Base-by-base conservation (phyloP, 1,284 basidiomycete species). In the Cryptococcus sp. region DNA sequence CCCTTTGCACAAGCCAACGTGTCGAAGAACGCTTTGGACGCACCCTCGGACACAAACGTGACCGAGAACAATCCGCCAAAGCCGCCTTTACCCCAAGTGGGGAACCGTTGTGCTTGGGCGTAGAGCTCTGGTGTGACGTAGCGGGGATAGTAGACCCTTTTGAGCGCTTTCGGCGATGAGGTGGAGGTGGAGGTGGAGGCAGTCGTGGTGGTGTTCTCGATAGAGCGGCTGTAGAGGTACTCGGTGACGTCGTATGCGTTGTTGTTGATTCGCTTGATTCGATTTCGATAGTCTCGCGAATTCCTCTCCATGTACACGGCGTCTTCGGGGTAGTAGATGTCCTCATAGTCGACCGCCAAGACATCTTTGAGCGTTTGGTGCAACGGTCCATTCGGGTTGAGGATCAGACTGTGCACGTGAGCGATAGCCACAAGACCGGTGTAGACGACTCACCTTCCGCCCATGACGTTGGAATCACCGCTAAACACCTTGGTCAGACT, bases 281-380 rank as follows among this genome's bases (percentile, higher is more conserved):
- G 86, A 9, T 76, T 75, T 44, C 80, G 76, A 76, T 97, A 97
- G 74, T 97, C 85, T 45, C 94, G 87, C 19, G 91, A 95, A 74
- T 98, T 98, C 59, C 94, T 86, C 71, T 98, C 94, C 85, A 98
- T 87, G 76, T 86, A 97, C 47, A 97, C 83, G 28, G 90, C 90
- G 67, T 98, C 95, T 71, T 94, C 88, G 63, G 82, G 80, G 66
- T 86, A 97, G 74, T 89, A 95, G 23, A 77, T 77, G 67, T 98
- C 94, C 70, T 95, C 87, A 71, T 86, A 97, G 3, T 72, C 76
- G 10, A 72, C 66, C n/a, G 73, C 61, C 57, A 93, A 74, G 39
- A 81, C 74, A 0, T 69, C 62, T 60, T 86, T 87, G 40, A 98
- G 79, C 0, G 72, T 53, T 0, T 68, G 45, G 62, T 93, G 92